Evolutionary conservation across 2,329 filamentous ascomycete genomes (phyloP).

Genomic region (Emergomyces orientalis): DNA sequence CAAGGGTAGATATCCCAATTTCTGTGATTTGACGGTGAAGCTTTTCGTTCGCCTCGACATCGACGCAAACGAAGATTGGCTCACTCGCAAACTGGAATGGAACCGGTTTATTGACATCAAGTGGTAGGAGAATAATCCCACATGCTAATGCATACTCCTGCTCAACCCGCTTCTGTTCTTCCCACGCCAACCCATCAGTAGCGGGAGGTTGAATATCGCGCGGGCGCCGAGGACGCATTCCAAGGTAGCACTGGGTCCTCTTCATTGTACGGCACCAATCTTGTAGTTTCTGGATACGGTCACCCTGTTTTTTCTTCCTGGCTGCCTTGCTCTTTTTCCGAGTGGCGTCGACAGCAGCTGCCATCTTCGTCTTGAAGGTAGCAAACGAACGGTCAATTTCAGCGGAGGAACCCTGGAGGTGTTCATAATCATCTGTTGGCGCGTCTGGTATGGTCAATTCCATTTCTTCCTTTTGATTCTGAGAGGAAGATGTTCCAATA

Average conservation of each 20-base stretch:
- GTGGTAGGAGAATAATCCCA: slow-evolving; percentile 21
- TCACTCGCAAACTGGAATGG: slow-evolving; percentile 43
- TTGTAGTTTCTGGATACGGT: slow-evolving; percentile 43
- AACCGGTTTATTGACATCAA: slow-evolving; percentile 40
- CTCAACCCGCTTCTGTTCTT: slow-evolving; percentile 20
- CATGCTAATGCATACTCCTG: slow-evolving; percentile 20
- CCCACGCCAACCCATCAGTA: slow-evolving; percentile 18
- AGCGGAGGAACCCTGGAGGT: slow-evolving; percentile 20
- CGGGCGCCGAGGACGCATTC: slow-evolving; percentile 45
- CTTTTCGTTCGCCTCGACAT: slow-evolving; percentile 72
- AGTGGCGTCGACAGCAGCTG: slow-evolving; percentile 41
- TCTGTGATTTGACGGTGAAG: slow-evolving; percentile 64
- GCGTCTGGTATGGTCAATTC: slow-evolving; percentile 27
- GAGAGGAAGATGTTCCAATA: slow-evolving; percentile 49
- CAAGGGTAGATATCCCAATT: slow-evolving; percentile 72
- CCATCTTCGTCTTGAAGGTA: slow-evolving; percentile 48
- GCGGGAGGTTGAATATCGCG: slow-evolving; percentile 13
- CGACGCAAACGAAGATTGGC: slow-evolving; percentile 67
- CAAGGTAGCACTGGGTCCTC: slow-evolving; percentile 61
- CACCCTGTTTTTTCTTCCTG: slow-evolving; percentile 44
- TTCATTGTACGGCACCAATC: slow-evolving; percentile 49
- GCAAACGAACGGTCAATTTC: slow-evolving; percentile 26
- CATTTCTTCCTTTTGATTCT: slow-evolving; percentile 33
- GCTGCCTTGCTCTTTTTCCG: slow-evolving; percentile 42
- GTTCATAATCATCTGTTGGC: slow-evolving; percentile 17